phyloP scores from a whole-genome alignment of 2,329 filamentous ascomycete genomes.

The Ascochyta clinopodiicola region DNA sequence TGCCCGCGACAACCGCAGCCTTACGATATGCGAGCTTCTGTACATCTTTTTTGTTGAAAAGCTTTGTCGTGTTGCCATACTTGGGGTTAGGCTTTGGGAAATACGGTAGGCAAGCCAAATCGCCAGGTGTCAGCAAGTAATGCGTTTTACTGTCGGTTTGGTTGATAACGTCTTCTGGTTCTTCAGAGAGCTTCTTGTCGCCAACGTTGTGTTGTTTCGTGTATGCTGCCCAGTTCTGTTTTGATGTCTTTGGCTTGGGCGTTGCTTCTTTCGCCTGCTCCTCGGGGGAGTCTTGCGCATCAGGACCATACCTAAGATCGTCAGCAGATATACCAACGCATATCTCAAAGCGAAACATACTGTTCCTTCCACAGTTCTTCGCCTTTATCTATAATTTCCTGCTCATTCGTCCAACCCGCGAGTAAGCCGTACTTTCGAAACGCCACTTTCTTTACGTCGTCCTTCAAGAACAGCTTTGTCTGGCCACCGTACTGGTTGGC shows the following conservation, averaged over 20 bases:
- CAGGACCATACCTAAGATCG: no score
- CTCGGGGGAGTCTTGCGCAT: background rate
- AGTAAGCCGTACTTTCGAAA: background rate
- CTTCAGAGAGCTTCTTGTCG: slow-evolving; percentile 10
- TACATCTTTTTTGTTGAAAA: slow-evolving; percentile 19
- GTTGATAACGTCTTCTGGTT: slow-evolving; percentile 19
- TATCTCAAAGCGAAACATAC: no score
- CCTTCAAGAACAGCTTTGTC: slow-evolving; percentile 1
- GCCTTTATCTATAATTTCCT: no score
- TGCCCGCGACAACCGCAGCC: background rate
- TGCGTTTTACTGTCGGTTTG: slow-evolving; percentile 20
- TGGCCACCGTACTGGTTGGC: slow-evolving; percentile 1
- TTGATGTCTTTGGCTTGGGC: slow-evolving; percentile 12
- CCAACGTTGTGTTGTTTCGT: slow-evolving; percentile 5
- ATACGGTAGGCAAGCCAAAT: slow-evolving; percentile 16
- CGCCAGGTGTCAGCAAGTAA: slow-evolving; percentile 14
- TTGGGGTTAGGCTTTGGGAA: slow-evolving; percentile 17
- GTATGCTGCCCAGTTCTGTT: slow-evolving; percentile 21
- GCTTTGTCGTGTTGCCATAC: slow-evolving; percentile 23
- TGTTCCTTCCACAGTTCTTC: no score
- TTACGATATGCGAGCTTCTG: background rate
- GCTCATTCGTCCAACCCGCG: no score
- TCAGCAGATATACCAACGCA: no score
- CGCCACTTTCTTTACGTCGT: background rate
- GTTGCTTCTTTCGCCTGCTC: background rate